Base-by-base conservation (phyloP, 768 basidiomycete genomes). In the Boletus subcaerulescens region DNA sequence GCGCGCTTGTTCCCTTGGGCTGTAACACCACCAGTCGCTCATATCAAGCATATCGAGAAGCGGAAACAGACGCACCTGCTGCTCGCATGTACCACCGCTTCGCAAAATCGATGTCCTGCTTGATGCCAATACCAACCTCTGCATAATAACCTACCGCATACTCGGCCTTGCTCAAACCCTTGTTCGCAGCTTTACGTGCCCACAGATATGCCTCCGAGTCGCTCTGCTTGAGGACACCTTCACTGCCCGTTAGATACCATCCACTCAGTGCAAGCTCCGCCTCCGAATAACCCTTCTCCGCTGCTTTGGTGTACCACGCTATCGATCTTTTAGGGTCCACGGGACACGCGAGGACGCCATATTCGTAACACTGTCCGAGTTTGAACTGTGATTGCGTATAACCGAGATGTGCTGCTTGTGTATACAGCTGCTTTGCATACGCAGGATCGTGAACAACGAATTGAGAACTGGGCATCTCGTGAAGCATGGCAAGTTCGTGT, bases 51-150 rank as follows among this genome's bases (percentile, higher is more conserved):
- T 13, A 42, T 26, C 33, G 40, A 31, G 10, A 35, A 29, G 47
- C 1, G 36, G 41, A 52, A 18, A 51, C 8, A 31, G 41, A 76
- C 89, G 46, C 65, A 98, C 96, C 95, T 62, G 97, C 97, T 35
- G 97, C 95, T 41, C 97, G 84, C 93, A 98, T 97, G 71, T 99
- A 99, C 95, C 96, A 98, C 62, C 90, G 82, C 74, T 96, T 98
- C 18, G 97, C 94, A 70, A 94, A 87, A 56, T 98, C 96, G 44
- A 93, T 73, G 65, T 99, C 96, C 65, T 92, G 90, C 76, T 96
- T 96, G 69, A 96, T 88, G 32, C 97, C 97, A 61, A 99, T 99
- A 3, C 95, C 97, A 12, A 95, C 89, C 71, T 98, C 97, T 0
- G 93, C 92, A 70, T 98, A 99, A 72, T 98, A 97, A 24, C 96